Evolutionary conservation across 805 yeast genomes (phyloP).

Genomic region (Jamesozyma spencerorum): DNA sequence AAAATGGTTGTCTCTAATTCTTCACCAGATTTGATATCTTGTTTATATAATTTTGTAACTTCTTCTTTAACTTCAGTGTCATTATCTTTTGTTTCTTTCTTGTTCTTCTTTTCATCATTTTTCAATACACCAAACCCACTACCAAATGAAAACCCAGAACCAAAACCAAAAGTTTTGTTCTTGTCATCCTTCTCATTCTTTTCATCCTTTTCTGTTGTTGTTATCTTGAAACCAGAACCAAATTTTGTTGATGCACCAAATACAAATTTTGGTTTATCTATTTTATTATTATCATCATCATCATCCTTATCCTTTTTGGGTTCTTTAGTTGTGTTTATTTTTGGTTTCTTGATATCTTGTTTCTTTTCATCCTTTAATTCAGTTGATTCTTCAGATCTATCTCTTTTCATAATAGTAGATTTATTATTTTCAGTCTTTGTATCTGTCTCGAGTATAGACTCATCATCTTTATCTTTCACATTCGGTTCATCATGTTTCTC

Average conservation of each 20-base stretch:
- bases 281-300: constrained; percentile 1
- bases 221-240: constrained; percentile 32
- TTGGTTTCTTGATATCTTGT: background rate
- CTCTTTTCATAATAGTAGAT: no score
- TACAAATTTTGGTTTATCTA: constrained; percentile 38
- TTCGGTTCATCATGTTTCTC: no score
- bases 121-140: constrained; percentile 26
- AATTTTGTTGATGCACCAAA: constrained; percentile 48
- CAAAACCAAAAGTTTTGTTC: constrained; percentile 32
- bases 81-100: constrained; percentile 10
- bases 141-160: constrained; percentile 38
- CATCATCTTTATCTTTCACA: no score
- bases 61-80: constrained; percentile 13
- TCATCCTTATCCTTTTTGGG: background rate
- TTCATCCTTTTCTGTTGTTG: constrained; percentile 4
- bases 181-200: constrained; percentile 2
- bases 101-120: constrained; percentile 6
- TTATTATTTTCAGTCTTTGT: no score
- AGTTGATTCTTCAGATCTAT: no score
- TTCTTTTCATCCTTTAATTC: background rate
- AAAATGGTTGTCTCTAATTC: constrained; percentile 69
- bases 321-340: background rate
- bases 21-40: constrained; percentile 74
- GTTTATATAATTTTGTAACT: constrained; percentile 48
- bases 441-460: no score